Percentiles rank a stretch among this genome's conserved stretches.
These are phyloP conservation scores for Dactylonectria macrodidyma DNA, from an alignment of 2,329 filamentous ascomycete species.

Conservation along the genomic window DNA sequence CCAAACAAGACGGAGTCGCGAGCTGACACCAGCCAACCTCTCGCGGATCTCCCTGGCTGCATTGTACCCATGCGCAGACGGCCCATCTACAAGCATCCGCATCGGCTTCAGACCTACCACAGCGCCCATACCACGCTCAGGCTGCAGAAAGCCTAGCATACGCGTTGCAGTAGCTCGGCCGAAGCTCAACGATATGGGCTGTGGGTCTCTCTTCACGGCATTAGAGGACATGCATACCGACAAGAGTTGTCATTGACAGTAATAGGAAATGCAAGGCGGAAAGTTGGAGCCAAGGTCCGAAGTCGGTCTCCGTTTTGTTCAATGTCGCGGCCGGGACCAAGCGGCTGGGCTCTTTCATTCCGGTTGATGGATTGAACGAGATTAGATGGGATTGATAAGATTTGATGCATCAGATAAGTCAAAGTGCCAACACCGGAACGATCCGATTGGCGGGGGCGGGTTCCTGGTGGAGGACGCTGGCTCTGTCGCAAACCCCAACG, in stretches of 20 bases:
- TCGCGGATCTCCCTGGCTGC: slow-evolving; percentile 30
- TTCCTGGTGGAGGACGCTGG: slow-evolving; percentile 7
- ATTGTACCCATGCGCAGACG: slow-evolving; percentile 14
- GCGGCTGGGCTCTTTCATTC: slow-evolving; percentile 14
- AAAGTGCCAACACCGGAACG: slow-evolving; percentile 16
- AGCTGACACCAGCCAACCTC: slow-evolving; percentile 30
- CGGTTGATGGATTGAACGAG: slow-evolving; percentile 34
- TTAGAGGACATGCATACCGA: slow-evolving; percentile 17
- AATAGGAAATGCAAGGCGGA: slow-evolving; percentile 26
- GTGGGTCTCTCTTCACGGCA: slow-evolving; percentile 7
- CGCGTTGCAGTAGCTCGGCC: slow-evolving; percentile 20
- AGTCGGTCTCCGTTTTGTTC: slow-evolving; percentile 33
- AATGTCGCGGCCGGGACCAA: not conserved
- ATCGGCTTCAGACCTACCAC: slow-evolving; percentile 15
- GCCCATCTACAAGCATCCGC: slow-evolving; percentile 7
- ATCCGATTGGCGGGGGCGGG: slow-evolving; percentile 38
- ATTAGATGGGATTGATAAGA: slow-evolving; percentile 52
- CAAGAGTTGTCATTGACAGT: slow-evolving; percentile 18
- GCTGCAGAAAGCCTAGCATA: slow-evolving; percentile 6
- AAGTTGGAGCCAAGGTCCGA: slow-evolving; percentile 34
- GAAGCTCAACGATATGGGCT: not conserved
- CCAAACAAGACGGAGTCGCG: slow-evolving; percentile 27
- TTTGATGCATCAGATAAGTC: slow-evolving; percentile 37
- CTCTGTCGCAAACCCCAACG: not conserved
- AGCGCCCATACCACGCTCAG: not conserved